Evolutionary conservation across 805 yeast species (phyloP), one percentile per base, ranked within the genome.

Genomic region (Starmerella bombicola): DNA sequence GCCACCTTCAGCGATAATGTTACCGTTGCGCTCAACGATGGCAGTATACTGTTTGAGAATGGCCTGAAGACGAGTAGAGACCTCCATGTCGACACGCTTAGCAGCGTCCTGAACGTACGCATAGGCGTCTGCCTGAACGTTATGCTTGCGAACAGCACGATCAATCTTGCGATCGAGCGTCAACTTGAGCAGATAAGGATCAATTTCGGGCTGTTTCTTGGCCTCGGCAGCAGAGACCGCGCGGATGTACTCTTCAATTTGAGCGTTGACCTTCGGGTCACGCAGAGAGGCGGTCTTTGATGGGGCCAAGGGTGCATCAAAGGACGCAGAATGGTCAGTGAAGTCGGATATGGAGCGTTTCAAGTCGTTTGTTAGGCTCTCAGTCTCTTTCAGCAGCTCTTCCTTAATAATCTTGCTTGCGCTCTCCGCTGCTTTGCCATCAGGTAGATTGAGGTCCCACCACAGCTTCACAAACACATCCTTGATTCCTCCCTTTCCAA

Each of bases 281-380:
- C 18, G 33, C 20, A 38, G 2, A 2, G 41, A 22, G 5, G 39
- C 25, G n/a, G 40, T 28, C 19, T 25, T 22, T n/a, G 33, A 16
- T 12, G 38, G 42, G 13, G 38, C 35, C 32, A 25, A 16, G 6
- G 25, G 25, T 23, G 9, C 22, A 15, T 35, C 64, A 57, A 84
- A 95, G 53, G 73, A 74, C 29, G 67, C 65, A 49, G 85, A 77
- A 39, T 74, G 71, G 57, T 79, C 82, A 51, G 77, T 79, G 65
- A 91, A 88, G 61, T 88, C 96, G 59, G 80, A 81, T 47, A 88
- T 84, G 55, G 86, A 85, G 38, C 81, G 76, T 43, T 78, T 62
- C 47, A 88, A 64, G 60, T 88, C 97, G 46, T 81, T 71, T 50
- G 77, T 70, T 45, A 80, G 63, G 49, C 74, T 79, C 51, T 74